A percentile compares a stretch with the other conserved stretches of the same genome.
phyloP scores from a whole-genome alignment of 2,329 filamentous ascomycete genomes.

The Myriangium duriaei region DNA sequence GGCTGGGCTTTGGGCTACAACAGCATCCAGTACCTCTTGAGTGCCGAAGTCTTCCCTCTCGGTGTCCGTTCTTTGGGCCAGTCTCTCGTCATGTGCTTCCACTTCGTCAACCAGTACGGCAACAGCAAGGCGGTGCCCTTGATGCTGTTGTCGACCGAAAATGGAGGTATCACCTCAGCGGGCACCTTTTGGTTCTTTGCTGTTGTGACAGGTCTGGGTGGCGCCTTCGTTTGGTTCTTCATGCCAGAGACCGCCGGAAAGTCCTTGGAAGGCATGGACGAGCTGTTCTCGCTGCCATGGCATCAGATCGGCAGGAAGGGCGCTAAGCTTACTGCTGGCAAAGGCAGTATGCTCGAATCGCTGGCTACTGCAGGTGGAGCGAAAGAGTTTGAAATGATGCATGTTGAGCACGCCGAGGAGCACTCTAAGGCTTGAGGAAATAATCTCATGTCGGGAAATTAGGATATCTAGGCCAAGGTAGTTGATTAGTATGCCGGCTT shows the following conservation, averaged over 20 bases:
- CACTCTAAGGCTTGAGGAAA: too few species aligned
- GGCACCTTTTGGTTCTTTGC: constrained; percentile 69
- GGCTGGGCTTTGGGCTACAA: constrained; percentile 65
- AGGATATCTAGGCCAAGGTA: too few species aligned
- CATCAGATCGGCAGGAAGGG: constrained; percentile 65
- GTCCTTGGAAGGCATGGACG: constrained; percentile 56
- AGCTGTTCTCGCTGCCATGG: constrained; percentile 60
- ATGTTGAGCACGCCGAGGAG: too few species aligned
- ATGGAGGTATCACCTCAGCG: constrained; percentile 31
- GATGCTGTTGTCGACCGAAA: constrained; percentile 46
- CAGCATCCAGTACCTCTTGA: constrained; percentile 63
- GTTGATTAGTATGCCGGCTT: too few species aligned
- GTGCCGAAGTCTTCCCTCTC: constrained; percentile 61
- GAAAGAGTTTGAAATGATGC: too few species aligned
- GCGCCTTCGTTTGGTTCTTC: constrained; percentile 57
- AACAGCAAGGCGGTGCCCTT: constrained; percentile 59
- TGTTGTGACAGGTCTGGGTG: constrained; percentile 52
- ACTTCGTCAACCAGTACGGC: constrained; percentile 64
- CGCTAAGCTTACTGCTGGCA: too few species aligned
- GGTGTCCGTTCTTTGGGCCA: constrained; percentile 57
- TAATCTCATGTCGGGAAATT: too few species aligned
- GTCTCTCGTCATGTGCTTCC: constrained; percentile 59
- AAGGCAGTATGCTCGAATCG: too few species aligned
- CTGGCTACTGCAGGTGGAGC: too few species aligned
- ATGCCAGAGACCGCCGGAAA: constrained; percentile 59